Conservation (phyloP, 805 yeast genomes). For the Myxozyma monticola region DNA sequence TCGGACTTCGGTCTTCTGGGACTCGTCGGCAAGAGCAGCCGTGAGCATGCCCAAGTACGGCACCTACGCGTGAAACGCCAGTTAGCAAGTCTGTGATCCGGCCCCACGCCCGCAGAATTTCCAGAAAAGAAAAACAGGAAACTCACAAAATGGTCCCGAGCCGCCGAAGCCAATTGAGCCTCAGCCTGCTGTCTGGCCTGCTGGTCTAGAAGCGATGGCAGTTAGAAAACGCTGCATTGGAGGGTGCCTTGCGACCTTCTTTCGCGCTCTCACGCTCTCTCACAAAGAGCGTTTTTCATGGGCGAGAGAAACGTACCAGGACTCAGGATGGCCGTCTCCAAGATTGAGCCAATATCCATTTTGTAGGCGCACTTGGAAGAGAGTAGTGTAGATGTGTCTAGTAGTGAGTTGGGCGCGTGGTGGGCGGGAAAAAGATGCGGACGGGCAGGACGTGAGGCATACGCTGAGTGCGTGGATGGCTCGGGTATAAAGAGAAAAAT, state of each 20-base stretch:
- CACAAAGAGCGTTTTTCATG: too few relatives aligned
- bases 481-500: not conserved
- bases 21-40: slow-evolving; percentile 65
- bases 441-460: not conserved
- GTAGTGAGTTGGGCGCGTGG: not conserved
- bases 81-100: not conserved
- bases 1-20: slow-evolving; percentile 73
- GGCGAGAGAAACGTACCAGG: slow-evolving; percentile 44
- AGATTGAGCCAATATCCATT: slow-evolving; percentile 66
- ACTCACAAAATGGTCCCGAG: slow-evolving; percentile 67
- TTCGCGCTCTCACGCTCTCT: too few relatives aligned
- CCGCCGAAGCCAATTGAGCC: slow-evolving; percentile 66
- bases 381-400: not conserved
- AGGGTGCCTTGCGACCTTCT: too few relatives aligned
- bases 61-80: slow-evolving; percentile 17
- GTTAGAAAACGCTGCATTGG: not conserved
- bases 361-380: too few relatives aligned
- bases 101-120: not conserved
- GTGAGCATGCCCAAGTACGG: slow-evolving; percentile 70
- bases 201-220: slow-evolving; percentile 44
- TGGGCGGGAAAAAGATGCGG: not conserved
- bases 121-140: not conserved
- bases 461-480: too few relatives aligned
- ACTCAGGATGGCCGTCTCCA: slow-evolving; percentile 76
- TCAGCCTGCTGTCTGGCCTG: slow-evolving; percentile 74